Evolutionary conservation across 129 eudicot genomes (phyloP), one percentile per base, ranked within the genome.

Genomic region (Escallonia herrerae): DNA sequence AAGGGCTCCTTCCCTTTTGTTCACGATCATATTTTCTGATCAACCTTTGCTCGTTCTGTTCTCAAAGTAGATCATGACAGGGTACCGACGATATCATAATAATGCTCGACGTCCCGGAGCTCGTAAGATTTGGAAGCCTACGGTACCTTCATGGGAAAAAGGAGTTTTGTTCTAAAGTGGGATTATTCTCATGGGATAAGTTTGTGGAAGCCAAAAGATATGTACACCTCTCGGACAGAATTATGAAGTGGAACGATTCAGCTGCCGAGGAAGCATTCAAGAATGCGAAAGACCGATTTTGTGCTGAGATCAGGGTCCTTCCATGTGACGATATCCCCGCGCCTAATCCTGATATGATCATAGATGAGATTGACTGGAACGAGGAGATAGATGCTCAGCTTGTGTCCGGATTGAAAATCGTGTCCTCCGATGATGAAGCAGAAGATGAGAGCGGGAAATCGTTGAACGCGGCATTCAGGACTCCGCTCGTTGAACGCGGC

Each of bases 131-230:
- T 72, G 70, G 76, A 55, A 11, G 47, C 77, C 65, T 1, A 22
- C 43, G 10, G 43, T 71, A n/a, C 71, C 64, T 12, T 33, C 49
- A 9, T 75, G 79, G 79, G 79, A 75, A 13, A 13, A 75, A 53
- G 48, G 58, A 68, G 11, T 67, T 75, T 52, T 53, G 74, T 51
- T 56, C 51, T 42, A 53, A 43, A 38, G 65, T 61, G 7, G 79
- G 79, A 7, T n/a, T 10, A 44, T 63, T 75, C 51, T 46, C 55
- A 38, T 75, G 79, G 74, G 41, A 62, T 6, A 61, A 61, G 40
- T 60, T 75, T 40, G n/a, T 75, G 43, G 51, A 60, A 53, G 65
- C 74, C 46, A 67, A 75, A 40, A 68, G 55, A 44, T 59, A 3
- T 3, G 38, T 69, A 43, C 4, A 14, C 56, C 11, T 5, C 8